A percentile compares a stretch with the other conserved stretches of the same genome.
phyloP scores from a whole-genome alignment of 2,329 filamentous ascomycete genomes.

The Apiospora aurea region DNA sequence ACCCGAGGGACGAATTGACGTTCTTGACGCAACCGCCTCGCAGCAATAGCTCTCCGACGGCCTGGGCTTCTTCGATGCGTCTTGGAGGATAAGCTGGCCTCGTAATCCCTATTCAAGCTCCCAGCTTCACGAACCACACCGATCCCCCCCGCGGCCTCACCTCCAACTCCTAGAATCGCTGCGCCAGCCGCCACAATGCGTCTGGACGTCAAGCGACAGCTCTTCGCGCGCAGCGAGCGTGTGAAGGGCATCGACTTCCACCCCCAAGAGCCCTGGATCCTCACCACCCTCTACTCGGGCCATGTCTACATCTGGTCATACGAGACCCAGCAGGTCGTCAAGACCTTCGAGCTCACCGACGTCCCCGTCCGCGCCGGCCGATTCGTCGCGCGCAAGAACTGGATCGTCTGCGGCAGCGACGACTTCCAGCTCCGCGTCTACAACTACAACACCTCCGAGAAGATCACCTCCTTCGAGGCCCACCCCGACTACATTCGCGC shows the following conservation, averaged over 20 bases:
- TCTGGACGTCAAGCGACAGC: conserved; percentile 69
- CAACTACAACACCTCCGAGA: conserved; percentile 99
- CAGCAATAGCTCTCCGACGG: not conserved
- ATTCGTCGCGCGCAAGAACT: conserved; percentile 98
- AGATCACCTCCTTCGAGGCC: conserved; percentile 95
- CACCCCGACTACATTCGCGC: conserved; percentile 98
- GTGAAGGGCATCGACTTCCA: conserved; percentile 98
- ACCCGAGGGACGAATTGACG: not conserved
- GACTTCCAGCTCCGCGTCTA: conserved; percentile 90
- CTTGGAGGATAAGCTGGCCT: conserved; percentile 14
- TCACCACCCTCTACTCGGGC: conserved; percentile 97
- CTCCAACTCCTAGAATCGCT: not conserved
- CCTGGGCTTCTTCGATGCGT: conserved; percentile 19
- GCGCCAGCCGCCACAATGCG: conserved; percentile 40
- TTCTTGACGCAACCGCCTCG: not conserved
- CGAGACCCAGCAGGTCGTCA: conserved; percentile 95
- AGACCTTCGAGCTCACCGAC: conserved; percentile 98
- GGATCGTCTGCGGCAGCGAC: conserved; percentile 95
- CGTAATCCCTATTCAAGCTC: conserved; percentile 14
- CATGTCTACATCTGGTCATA: conserved; percentile 99
- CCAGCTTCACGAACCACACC: not conserved
- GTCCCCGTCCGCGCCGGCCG: conserved; percentile 96
- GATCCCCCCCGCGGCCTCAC: conserved; percentile 2
- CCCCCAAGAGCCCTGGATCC: conserved; percentile 93
- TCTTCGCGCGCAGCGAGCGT: conserved; percentile 90